Evolutionary conservation across 2,329 filamentous ascomycete genomes (phyloP).

Genomic region (Hymenoscyphus linearis): DNA sequence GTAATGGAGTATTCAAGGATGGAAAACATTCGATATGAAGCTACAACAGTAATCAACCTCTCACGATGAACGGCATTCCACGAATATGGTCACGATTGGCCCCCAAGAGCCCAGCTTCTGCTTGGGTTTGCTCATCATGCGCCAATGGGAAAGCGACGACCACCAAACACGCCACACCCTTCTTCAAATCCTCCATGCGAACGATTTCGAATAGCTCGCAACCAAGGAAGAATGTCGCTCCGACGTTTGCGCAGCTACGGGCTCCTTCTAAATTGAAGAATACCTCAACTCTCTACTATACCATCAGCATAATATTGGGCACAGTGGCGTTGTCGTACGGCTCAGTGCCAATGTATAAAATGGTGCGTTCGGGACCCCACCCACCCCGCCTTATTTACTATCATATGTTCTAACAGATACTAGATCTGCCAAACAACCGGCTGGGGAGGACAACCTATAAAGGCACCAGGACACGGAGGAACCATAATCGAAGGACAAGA

Average conservation of each 20-base stretch:
- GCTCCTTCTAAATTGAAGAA: slow-evolving; percentile 64
- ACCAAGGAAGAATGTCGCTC: slow-evolving; percentile 32
- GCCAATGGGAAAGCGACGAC: slow-evolving; percentile 14
- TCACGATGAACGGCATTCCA: slow-evolving; percentile 24
- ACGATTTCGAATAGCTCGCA: slow-evolving; percentile 27
- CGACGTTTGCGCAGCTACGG: slow-evolving; percentile 60
- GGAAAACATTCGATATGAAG: not conserved
- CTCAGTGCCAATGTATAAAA: slow-evolving; percentile 82
- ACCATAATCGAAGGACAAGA: slow-evolving; percentile 48
- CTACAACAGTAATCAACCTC: not conserved
- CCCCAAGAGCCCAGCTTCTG: slow-evolving; percentile 24
- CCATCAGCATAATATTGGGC: slow-evolving; percentile 70
- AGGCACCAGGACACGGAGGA: slow-evolving; percentile 63
- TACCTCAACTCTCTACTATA: slow-evolving; percentile 65
- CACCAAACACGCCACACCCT: slow-evolving; percentile 13
- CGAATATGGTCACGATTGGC: slow-evolving; percentile 19
- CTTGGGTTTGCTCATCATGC: slow-evolving; percentile 30
- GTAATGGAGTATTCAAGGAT: not conserved
- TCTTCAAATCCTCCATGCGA: slow-evolving; percentile 25
- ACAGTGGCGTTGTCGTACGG: slow-evolving; percentile 78
- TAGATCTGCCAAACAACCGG: slow-evolving; percentile 81
- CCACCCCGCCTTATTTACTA: not conserved
- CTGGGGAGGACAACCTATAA: slow-evolving; percentile 89
- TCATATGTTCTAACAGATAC: slow-evolving; percentile 11
- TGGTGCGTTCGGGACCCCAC: slow-evolving; percentile 45